These are phyloP conservation scores for Puya raimondii DNA, from an alignment of 176 grass and related monocot species.

Conservation along the genomic window DNA sequence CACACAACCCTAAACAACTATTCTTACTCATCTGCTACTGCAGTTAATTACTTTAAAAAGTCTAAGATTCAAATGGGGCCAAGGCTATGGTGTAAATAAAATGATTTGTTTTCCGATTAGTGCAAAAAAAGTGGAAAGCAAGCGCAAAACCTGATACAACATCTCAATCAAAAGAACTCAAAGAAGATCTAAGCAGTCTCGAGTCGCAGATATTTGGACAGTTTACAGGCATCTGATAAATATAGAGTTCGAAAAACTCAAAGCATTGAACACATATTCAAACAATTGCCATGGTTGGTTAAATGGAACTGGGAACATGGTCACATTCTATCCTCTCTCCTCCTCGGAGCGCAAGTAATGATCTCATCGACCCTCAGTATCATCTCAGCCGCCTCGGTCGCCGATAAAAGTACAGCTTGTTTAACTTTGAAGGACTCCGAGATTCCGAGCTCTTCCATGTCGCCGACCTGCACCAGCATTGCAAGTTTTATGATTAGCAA, in stretches of 20 bases:
- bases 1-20: too few species aligned
- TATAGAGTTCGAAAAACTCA: too few species aligned
- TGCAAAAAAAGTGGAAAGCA: not conserved
- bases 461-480: slow-evolving; percentile 26
- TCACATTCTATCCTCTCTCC: slow-evolving; percentile 49
- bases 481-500: not conserved
- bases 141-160: not conserved
- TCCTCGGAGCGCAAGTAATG: slow-evolving; percentile 42
- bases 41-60: too few species aligned
- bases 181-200: not conserved
- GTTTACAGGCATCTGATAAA: too few species aligned
- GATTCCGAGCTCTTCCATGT: slow-evolving; percentile 46
- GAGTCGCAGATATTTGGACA: too few species aligned
- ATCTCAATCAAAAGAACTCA: not conserved
- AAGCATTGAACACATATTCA: not conserved
- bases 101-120: not conserved
- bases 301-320: not conserved
- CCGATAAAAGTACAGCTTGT: slow-evolving; percentile 46
- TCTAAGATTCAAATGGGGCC: too few species aligned
- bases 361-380: slow-evolving; percentile 48
- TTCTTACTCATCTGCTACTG: too few species aligned
- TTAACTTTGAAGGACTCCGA: slow-evolving; percentile 52
- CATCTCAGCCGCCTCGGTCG: slow-evolving; percentile 51
- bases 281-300: slow-evolving; percentile 7
- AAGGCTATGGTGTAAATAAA: not conserved